These are phyloP conservation scores for Fonsecaea nubica DNA, from an alignment of 2,329 filamentous ascomycete species.

Conservation along the genomic window DNA sequence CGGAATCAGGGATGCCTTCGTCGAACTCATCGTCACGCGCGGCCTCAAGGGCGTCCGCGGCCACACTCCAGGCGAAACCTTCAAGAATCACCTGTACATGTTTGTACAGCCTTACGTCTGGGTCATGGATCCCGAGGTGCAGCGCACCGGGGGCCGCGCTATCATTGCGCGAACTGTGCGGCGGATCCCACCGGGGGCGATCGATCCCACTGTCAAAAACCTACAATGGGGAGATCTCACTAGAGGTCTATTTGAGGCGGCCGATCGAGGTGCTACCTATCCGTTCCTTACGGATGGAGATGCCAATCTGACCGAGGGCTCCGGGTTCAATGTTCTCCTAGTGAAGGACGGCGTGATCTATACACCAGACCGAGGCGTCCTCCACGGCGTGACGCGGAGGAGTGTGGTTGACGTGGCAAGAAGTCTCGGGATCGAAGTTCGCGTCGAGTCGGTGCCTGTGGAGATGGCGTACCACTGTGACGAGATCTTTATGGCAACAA, in stretches of 20 bases:
- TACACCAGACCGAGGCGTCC: conserved; percentile 57
- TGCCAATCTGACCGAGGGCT: conserved; percentile 58
- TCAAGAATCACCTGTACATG: conserved; percentile 55
- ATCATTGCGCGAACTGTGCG: conserved; percentile 56
- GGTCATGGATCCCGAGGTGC: conserved; percentile 57
- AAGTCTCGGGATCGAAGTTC: conserved; percentile 45
- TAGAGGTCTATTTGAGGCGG: conserved; percentile 55
- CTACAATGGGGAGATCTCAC: conserved; percentile 60
- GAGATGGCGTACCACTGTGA: conserved; percentile 52
- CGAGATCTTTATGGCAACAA: conserved; percentile 62
- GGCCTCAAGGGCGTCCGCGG: conserved; percentile 54
- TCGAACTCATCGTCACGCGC: conserved; percentile 60
- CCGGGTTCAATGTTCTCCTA: conserved; percentile 58
- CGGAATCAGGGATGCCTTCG: conserved; percentile 58
- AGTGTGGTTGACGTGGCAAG: conserved; percentile 56
- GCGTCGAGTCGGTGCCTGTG: conserved; percentile 52
- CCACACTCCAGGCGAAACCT: conserved; percentile 44
- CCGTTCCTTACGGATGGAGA: conserved; percentile 61
- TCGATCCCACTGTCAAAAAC: conserved; percentile 62
- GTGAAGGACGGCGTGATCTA: conserved; percentile 55
- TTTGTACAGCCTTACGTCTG: conserved; percentile 58
- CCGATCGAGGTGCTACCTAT: conserved; percentile 55
- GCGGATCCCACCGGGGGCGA: conserved; percentile 53
- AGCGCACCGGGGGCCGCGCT: conserved; percentile 51
- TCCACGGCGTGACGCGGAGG: conserved; percentile 58